These are phyloP conservation scores for Hyaloscypha hepaticicola DNA, from an alignment of 495 filamentous ascomycete genomes.

Conservation along the genomic window DNA sequence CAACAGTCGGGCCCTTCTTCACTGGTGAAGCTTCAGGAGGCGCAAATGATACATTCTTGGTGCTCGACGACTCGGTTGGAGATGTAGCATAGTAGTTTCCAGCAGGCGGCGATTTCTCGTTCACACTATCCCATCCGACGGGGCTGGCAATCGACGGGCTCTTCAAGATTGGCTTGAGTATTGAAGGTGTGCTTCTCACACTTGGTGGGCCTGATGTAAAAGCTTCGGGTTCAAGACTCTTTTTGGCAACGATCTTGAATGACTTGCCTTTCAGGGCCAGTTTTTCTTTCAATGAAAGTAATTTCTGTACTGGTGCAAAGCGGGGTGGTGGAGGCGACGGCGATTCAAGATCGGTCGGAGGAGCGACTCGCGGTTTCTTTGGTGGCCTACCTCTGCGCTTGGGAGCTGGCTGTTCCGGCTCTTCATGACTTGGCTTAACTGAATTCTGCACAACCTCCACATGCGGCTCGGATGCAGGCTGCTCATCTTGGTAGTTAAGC, in stretches of 20 bases:
- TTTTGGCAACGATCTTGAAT: conserved; percentile 27
- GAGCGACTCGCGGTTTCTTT: conserved; percentile 2
- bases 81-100: background rate
- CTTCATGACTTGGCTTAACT: background rate
- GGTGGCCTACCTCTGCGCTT: conserved; percentile 28
- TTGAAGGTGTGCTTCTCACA: conserved; percentile 5
- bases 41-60: conserved; percentile 1
- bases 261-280: conserved; percentile 28
- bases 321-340: conserved; percentile 1
- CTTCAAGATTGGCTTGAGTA: conserved; percentile 10
- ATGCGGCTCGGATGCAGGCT: background rate
- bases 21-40: background rate
- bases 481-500: background rate
- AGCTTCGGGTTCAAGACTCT: background rate
- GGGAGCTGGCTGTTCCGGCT: conserved; percentile 8
- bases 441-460: background rate
- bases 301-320: conserved; percentile 4
- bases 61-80: background rate
- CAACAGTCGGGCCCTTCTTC: conserved; percentile 24
- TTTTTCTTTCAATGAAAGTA: conserved; percentile 28
- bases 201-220: conserved; percentile 2
- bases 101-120: background rate
- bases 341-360: background rate
- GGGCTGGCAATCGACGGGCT: conserved; percentile 14
- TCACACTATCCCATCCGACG: background rate